These are phyloP conservation scores for Tetrastigma voinierianum DNA, from an alignment of 164 flowering plant genomes.

Conservation along the genomic window DNA sequence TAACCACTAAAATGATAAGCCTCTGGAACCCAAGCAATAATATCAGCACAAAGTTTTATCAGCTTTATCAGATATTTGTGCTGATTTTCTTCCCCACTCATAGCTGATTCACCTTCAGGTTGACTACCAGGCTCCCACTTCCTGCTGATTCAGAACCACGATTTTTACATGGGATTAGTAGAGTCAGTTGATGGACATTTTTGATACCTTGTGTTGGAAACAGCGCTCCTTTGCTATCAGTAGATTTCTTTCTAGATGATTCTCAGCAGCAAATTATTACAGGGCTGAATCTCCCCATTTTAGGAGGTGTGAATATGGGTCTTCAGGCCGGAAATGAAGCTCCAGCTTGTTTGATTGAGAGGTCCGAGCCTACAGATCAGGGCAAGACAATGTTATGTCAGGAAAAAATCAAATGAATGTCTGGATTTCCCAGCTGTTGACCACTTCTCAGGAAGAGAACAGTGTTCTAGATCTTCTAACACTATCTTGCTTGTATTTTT, in stretches of 20 bases:
- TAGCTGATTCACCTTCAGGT: conserved; percentile 16
- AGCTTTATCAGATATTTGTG: conserved; percentile 14
- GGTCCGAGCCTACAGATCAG: conserved; percentile 48
- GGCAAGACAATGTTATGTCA: too few relatives aligned
- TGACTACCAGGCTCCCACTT: conserved; percentile 9
- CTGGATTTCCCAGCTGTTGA: too few relatives aligned
- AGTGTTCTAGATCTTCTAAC: too few relatives aligned
- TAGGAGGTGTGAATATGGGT: conserved; percentile 88
- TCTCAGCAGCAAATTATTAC: conserved; percentile 55
- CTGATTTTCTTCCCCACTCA: conserved; percentile 16
- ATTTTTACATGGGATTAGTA: conserved; percentile 1
- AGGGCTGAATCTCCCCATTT: conserved; percentile 59
- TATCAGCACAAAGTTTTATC: conserved; percentile 49
- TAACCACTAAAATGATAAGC: conserved; percentile 77
- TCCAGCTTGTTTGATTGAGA: conserved; percentile 52
- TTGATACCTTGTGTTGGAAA: conserved; percentile 3
- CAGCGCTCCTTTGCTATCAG: conserved; percentile 8
- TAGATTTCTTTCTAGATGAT: conserved; percentile 45
- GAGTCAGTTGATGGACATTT: conserved; percentile 6
- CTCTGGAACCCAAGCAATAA: conserved; percentile 69
- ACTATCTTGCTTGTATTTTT: too few relatives aligned
- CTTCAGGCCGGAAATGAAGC: conserved; percentile 89
- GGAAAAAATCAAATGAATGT: too few relatives aligned
- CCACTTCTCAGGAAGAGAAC: too few relatives aligned
- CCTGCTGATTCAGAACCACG: conserved; percentile 8